Evolutionary conservation across 768 basidiomycete species (phyloP), one percentile per base, ranked within the genome.

Genomic region (Tylopilus vinaceipallidus): DNA sequence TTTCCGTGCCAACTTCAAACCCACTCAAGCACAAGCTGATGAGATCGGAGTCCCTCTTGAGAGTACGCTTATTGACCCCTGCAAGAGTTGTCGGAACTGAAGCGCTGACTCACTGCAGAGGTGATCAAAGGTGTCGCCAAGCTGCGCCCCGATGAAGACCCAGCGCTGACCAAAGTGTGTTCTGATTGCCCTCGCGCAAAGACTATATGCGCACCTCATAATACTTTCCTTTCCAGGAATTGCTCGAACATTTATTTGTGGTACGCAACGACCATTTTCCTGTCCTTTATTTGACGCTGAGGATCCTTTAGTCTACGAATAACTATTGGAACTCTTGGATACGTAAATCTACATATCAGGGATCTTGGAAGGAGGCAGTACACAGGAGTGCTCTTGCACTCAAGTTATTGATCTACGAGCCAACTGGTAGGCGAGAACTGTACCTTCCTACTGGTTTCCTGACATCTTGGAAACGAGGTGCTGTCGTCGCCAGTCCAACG

Each of bases 341-440:
- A 58, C 76, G 81, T n/a, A 79, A 81, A 56, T 91, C 88, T 29
- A 92, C 88, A 0, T 99, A 99, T 68, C 79, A 78, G 13, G 97
- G 95, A 0, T 81, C 91, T 14, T 99, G 97, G 97, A 88, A 95
- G 59, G 97, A 99, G 66, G 85, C 88, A 2, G 94, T 98, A 6
- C 83, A 92, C 61, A 82, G 95, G 20, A 93, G 91, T 49, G 95
- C 93, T 1, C 75, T 98, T n/a, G 91, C 93, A 1, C 74, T 98
- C 54, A 98, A 98, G 70, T 77, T 97, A 49, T 75, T 98, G 53
- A 93, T 94, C 38, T 98, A 81, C 60, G 94, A 95, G 63, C 94
- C 93, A 2, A 97, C 91, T 2, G 88, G 87, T 81, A 40, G 9
- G 72, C 24, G 14, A 9, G 17, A 20, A 13, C 16, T 14, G 6